phyloP scores from a whole-genome alignment of 2,329 filamentous ascomycete species.

The Fusarium illudens region DNA sequence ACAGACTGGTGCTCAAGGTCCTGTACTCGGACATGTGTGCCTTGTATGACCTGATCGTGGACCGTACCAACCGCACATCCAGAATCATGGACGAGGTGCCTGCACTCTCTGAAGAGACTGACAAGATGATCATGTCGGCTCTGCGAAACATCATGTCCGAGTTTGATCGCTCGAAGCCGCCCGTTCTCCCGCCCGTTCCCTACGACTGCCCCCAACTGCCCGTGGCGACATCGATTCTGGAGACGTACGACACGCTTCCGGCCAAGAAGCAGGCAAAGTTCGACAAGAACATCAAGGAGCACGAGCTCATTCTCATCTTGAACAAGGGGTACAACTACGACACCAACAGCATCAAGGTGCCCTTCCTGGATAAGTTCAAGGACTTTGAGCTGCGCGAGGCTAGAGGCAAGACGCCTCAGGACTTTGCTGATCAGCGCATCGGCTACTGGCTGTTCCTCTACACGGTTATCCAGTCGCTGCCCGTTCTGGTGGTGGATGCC shows the following conservation, averaged over 20 bases:
- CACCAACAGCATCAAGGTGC: constrained; percentile 62
- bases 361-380: constrained; percentile 75
- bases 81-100: constrained; percentile 75
- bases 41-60: constrained; percentile 88
- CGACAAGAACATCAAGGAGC: constrained; percentile 75
- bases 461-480: constrained; percentile 77
- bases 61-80: constrained; percentile 80
- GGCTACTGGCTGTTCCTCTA: constrained; percentile 87
- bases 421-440: constrained; percentile 74
- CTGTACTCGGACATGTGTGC: constrained; percentile 87
- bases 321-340: constrained; percentile 84
- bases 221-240: constrained; percentile 69
- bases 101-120: constrained; percentile 62
- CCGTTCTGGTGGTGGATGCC: constrained; percentile 80
- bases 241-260: constrained; percentile 70
- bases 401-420: constrained; percentile 68
- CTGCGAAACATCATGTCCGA: constrained; percentile 84
- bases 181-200: constrained; percentile 88
- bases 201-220: constrained; percentile 88
- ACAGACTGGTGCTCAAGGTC: constrained; percentile 80
- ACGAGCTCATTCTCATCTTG: constrained; percentile 81
- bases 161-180: constrained; percentile 88
- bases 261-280: constrained; percentile 79
- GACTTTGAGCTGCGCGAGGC: constrained; percentile 76
- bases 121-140: constrained; percentile 71